Evolutionary conservation across 257 asterid genomes (phyloP).

Genomic region (Plantago major): DNA sequence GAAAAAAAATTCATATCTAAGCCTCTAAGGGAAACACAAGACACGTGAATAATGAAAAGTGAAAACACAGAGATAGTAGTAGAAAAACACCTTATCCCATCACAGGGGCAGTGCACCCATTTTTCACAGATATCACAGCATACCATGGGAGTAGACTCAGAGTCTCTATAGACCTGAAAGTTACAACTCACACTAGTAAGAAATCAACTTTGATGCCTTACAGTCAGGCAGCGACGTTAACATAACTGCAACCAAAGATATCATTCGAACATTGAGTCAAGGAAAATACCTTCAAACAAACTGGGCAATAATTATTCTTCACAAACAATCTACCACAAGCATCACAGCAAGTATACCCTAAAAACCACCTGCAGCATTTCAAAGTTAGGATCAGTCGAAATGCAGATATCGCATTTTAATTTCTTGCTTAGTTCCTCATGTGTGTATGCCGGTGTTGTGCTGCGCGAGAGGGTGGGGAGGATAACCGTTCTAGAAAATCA

Average conservation of each 20-base stretch:
- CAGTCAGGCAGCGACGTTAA: not conserved
- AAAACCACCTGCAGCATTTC: slow-evolving; percentile 75
- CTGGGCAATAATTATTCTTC: slow-evolving; percentile 95
- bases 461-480: not conserved
- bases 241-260: not conserved
- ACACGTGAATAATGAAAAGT: not conserved
- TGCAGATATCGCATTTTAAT: not conserved
- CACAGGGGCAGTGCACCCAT: slow-evolving; percentile 99
- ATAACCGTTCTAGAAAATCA: no score
- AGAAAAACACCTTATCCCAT: slow-evolving; percentile 73
- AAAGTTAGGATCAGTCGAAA: slow-evolving; percentile 6
- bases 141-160: slow-evolving; percentile 98
- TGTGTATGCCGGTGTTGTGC: not conserved
- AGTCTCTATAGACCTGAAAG: slow-evolving; percentile 91
- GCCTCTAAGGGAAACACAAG: no score
- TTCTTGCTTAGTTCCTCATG: not conserved
- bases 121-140: slow-evolving; percentile 96
- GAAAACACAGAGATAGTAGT: slow-evolving; percentile 1
- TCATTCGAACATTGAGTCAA: slow-evolving; percentile 5
- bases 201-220: slow-evolving; percentile 22
- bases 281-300: slow-evolving; percentile 78
- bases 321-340: slow-evolving; percentile 97
- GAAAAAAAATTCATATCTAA: no score
- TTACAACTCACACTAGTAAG: slow-evolving; percentile 15
- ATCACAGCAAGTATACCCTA: slow-evolving; percentile 98